Conservation (phyloP, 345 rosid species). For the Camelina neglecta region DNA sequence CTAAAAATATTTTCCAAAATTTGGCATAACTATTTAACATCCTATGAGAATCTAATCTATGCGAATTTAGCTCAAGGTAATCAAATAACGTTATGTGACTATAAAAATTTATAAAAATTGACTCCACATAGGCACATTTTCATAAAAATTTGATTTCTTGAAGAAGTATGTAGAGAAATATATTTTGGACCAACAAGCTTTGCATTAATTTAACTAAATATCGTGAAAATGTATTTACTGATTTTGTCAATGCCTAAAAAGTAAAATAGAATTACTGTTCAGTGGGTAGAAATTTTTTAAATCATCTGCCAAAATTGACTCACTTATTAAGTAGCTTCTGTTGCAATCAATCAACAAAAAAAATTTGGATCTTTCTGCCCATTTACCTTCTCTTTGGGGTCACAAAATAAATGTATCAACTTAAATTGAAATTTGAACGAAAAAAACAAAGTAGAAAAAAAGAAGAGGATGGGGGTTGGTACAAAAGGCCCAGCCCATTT, state of each 20-base stretch:
- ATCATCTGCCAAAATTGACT: slow-evolving; percentile 38
- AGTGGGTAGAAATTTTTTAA: neutral
- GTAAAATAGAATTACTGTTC: neutral
- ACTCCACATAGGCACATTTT: neutral
- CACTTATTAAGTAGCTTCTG: slow-evolving; percentile 33
- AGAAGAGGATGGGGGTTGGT: slow-evolving; percentile 17
- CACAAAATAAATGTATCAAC: slow-evolving; percentile 16
- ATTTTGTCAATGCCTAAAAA: neutral
- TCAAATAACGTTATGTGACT: neutral
- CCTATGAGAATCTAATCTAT: neutral
- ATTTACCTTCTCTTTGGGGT: slow-evolving; percentile 14
- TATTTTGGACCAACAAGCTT: neutral
- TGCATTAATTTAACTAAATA: neutral
- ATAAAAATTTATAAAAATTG: neutral
- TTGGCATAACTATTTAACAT: neutral
- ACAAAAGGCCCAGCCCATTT: slow-evolving; percentile 42
- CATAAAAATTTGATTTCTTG: neutral
- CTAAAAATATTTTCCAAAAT: neutral
- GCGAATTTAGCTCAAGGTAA: neutral
- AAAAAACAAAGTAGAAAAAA: neutral
- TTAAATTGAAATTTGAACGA: slow-evolving; percentile 5
- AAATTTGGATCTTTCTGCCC: slow-evolving; percentile 15
- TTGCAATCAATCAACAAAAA: slow-evolving; percentile 18
- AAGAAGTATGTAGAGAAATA: neutral
- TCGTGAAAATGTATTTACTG: neutral